These are phyloP conservation scores for Massarina eburnea DNA, from an alignment of 2,329 filamentous ascomycete genomes.

Conservation along the genomic window DNA sequence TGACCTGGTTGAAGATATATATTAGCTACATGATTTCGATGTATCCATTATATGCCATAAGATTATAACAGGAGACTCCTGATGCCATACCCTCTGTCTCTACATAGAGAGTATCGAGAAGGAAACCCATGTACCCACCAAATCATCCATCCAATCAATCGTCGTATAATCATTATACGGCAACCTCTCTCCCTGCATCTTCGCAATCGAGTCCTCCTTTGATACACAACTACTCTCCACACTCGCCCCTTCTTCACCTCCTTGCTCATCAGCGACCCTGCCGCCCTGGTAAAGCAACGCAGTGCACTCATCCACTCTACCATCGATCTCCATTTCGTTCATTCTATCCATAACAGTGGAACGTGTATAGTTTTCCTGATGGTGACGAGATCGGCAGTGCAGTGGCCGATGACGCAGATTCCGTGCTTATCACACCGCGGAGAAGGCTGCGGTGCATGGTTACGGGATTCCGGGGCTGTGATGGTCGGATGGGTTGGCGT, in stretches of 20 bases:
- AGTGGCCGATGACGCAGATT: background rate
- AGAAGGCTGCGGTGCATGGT: constrained; percentile 1
- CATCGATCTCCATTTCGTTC: constrained; percentile 21
- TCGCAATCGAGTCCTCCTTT: constrained; percentile 53
- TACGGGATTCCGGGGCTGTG: background rate
- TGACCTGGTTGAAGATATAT: constrained; percentile 44
- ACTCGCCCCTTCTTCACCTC: constrained; percentile 47
- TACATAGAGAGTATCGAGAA: too few species aligned
- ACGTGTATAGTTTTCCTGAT: constrained; percentile 1
- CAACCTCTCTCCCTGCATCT: constrained; percentile 56
- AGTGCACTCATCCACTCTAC: constrained; percentile 34
- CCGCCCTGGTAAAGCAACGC: constrained; percentile 38
- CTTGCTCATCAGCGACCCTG: constrained; percentile 27
- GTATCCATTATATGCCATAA: too few species aligned
- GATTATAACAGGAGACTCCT: too few species aligned
- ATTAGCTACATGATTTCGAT: background rate
- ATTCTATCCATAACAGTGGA: background rate
- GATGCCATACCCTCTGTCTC: too few species aligned
- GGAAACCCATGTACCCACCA: constrained; percentile 46
- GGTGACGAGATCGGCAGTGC: background rate
- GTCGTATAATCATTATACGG: constrained; percentile 65
- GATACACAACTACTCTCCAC: constrained; percentile 48
- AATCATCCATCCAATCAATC: constrained; percentile 64
- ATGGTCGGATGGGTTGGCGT: background rate
- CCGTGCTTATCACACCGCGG: constrained; percentile 8